phyloP scores from a whole-genome alignment of 139 green algal species.

The Ostreobium quekettii region DNA sequence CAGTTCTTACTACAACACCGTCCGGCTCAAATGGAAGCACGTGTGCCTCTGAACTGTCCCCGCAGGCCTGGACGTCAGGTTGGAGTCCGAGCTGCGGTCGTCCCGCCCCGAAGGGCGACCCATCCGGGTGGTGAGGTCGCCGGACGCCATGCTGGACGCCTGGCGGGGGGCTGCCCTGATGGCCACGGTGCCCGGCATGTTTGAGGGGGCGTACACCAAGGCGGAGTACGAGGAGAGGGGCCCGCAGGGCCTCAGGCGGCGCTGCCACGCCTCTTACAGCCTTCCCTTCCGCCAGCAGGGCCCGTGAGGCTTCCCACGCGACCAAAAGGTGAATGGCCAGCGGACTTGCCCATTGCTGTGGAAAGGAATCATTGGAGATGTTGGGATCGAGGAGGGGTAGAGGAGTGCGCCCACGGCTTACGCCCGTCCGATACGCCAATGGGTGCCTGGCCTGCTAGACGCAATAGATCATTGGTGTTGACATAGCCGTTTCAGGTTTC shows the following conservation, averaged over 20 bases:
- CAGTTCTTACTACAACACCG: not conserved
- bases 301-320: no score
- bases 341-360: no score
- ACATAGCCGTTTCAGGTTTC: no score
- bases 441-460: no score
- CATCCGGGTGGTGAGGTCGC: constrained; percentile 8
- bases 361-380: no score
- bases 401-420: no score
- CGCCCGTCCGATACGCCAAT: no score
- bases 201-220: not conserved
- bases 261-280: no score
- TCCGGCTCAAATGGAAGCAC: not conserved
- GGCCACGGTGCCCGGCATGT: not conserved
- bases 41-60: not conserved
- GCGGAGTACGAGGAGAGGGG: constrained; percentile 19
- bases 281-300: no score
- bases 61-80: not conserved
- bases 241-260: not conserved
- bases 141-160: constrained; percentile 17
- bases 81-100: constrained; percentile 12
- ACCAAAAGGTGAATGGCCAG: no score
- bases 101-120: constrained; percentile 2
- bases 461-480: no score
- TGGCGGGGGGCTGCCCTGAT: constrained; percentile 15
- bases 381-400: no score